These are phyloP conservation scores for Talaromyces sp. DNA, from an alignment of 2,329 filamentous ascomycete genomes.

Conservation along the genomic window DNA sequence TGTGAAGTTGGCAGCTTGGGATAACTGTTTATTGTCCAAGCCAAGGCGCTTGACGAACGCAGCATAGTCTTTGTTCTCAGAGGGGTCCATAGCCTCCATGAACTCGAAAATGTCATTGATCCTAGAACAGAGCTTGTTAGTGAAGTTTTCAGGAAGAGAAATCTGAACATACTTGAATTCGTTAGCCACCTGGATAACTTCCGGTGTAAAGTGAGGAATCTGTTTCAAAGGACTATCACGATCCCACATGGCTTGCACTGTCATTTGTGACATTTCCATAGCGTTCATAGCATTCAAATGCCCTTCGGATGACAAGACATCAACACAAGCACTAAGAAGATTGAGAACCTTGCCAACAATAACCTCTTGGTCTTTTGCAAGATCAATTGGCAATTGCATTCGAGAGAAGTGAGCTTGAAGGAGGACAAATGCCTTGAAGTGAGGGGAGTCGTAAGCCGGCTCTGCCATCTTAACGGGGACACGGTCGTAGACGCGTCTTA, in stretches of 20 bases:
- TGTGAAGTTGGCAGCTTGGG: conserved; percentile 88
- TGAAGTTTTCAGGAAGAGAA: conserved; percentile 27
- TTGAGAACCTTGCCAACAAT: conserved; percentile 81
- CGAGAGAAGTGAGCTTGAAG: conserved; percentile 96
- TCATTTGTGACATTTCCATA: conserved; percentile 99
- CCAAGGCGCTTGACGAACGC: conserved; percentile 73
- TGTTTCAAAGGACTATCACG: conserved; percentile 95
- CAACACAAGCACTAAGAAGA: conserved; percentile 85
- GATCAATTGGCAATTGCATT: conserved; percentile 92
- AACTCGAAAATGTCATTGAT: conserved; percentile 96
- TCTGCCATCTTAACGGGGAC: conserved; percentile 94
- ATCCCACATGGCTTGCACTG: conserved; percentile 98
- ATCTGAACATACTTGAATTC: conserved; percentile 63
- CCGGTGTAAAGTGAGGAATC: conserved; percentile 87
- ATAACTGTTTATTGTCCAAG: conserved; percentile 76
- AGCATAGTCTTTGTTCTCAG: conserved; percentile 80
- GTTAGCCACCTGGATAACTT: conserved; percentile 77
- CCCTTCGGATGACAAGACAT: conserved; percentile 92
- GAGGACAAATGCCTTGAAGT: conserved; percentile 98
- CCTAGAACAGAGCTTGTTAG: conserved; percentile 40
- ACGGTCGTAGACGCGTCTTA: conserved; percentile 90
- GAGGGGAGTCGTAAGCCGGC: conserved; percentile 81
- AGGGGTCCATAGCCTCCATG: conserved; percentile 97
- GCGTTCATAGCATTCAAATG: conserved; percentile 96
- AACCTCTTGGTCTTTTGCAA: conserved; percentile 91